phyloP scores from a whole-genome alignment of 805 yeast genomes.

The Saccharomycopsis capsularis region DNA sequence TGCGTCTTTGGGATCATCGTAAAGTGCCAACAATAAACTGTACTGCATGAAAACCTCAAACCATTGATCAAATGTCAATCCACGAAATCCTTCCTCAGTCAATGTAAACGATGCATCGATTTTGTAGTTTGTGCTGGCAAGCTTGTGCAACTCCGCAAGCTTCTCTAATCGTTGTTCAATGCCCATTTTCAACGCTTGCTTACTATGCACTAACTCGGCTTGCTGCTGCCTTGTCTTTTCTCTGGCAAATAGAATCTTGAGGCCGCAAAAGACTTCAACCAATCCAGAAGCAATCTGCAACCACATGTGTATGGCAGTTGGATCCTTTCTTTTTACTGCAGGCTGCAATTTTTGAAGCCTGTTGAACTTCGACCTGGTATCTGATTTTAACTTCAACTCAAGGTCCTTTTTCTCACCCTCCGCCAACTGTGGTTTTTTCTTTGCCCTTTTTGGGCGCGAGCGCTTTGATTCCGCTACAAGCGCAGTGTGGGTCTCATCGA shows the following conservation, averaged over 20 bases:
- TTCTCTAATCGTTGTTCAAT: conserved; percentile 70
- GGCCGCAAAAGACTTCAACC: conserved; percentile 74
- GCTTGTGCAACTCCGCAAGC: conserved; percentile 59
- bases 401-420: conserved; percentile 45
- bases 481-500: conserved; percentile 7
- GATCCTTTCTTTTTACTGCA: conserved; percentile 41
- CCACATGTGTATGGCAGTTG: conserved; percentile 72
- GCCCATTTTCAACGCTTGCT: conserved; percentile 53
- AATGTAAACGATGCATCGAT: conserved; percentile 25
- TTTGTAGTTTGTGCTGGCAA: conserved; percentile 26
- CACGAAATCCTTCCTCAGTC: conserved; percentile 59
- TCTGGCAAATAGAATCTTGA: conserved; percentile 69
- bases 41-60: conserved; percentile 76
- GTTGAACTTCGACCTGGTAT: conserved; percentile 48
- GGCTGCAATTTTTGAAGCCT: conserved; percentile 46
- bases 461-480: conserved; percentile 2
- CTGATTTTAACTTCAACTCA: conserved; percentile 52
- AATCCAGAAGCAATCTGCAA: conserved; percentile 74
- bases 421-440: conserved; percentile 23
- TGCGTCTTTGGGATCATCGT: conserved; percentile 57
- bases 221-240: conserved; percentile 32
- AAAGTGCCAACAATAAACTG: conserved; percentile 58
- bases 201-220: conserved; percentile 29
- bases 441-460: neutral
- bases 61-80: conserved; percentile 75